These are phyloP conservation scores for Wickerhamiella galacta DNA, from an alignment of 805 yeast genomes.

Conservation along the genomic window DNA sequence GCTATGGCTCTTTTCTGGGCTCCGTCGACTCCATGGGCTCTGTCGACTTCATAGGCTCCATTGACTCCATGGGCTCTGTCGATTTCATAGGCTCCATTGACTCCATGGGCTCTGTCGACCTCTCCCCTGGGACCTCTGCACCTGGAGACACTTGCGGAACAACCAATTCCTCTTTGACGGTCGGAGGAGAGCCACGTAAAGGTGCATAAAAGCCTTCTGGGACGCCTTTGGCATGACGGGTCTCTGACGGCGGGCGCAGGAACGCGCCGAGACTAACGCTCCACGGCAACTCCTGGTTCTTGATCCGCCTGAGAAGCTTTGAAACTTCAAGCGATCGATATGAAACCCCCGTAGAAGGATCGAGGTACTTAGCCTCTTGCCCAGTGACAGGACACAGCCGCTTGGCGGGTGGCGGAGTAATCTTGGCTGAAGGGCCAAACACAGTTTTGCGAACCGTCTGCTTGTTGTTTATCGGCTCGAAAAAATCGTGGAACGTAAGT, in stretches of 20 bases:
- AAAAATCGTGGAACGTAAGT: slow-evolving; percentile 37
- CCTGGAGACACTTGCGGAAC: no score
- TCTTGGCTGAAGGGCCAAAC: slow-evolving; percentile 31
- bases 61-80: no score
- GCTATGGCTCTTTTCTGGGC: no score
- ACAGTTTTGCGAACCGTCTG: slow-evolving; percentile 23
- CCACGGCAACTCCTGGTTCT: slow-evolving; percentile 37
- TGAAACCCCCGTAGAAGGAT: slow-evolving; percentile 77
- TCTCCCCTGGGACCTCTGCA: no score
- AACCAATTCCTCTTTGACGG: no score
- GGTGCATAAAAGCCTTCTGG: slow-evolving; percentile 84
- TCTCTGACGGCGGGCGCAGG: slow-evolving; percentile 25
- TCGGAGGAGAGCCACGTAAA: no score
- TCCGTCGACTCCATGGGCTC: no score
- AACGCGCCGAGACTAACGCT: slow-evolving; percentile 30
- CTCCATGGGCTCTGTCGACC: no score
- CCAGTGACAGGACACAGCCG: slow-evolving; percentile 61
- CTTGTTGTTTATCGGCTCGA: slow-evolving; percentile 12
- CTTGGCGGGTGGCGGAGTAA: slow-evolving; percentile 27
- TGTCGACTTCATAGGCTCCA: no score
- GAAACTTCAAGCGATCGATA: slow-evolving; percentile 74
- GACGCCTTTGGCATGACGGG: slow-evolving; percentile 63
- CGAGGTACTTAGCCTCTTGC: slow-evolving; percentile 63
- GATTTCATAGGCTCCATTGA: no score
- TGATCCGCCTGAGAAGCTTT: slow-evolving; percentile 37